phyloP scores from a whole-genome alignment of 129 eudicot genomes.

The Ambrosia trifida region DNA sequence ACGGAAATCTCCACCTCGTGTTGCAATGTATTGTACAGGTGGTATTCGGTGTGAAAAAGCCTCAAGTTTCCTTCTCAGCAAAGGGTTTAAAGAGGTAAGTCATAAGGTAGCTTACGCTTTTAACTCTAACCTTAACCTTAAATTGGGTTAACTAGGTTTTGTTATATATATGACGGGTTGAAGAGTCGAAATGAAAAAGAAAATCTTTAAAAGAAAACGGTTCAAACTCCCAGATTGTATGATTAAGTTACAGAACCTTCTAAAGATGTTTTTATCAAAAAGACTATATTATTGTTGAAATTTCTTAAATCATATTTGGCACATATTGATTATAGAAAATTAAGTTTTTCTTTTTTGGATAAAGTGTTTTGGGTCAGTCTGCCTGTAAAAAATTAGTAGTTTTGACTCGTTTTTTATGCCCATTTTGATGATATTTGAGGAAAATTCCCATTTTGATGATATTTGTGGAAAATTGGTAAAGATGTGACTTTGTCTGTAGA shows the following conservation, averaged over 20 bases:
- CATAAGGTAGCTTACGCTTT: slow-evolving; percentile 7
- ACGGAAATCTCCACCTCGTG: slow-evolving; percentile 61
- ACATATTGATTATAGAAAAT: too few relatives aligned
- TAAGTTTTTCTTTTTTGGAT: too few relatives aligned
- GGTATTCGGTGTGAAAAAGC: slow-evolving; percentile 95
- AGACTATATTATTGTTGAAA: too few relatives aligned
- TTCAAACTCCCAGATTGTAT: neutral
- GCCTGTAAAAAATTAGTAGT: too few relatives aligned
- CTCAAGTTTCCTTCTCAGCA: slow-evolving; percentile 70
- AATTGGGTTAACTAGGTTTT: neutral
- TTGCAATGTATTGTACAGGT: slow-evolving; percentile 96
- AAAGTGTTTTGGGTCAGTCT: too few relatives aligned
- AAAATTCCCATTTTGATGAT: too few relatives aligned
- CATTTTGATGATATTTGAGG: too few relatives aligned
- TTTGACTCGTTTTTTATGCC: too few relatives aligned
- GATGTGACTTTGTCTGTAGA: neutral
- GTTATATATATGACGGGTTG: neutral
- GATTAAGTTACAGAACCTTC: neutral
- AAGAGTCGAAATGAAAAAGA: neutral
- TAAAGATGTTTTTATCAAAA: too few relatives aligned
- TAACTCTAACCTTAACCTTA: neutral
- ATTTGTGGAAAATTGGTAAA: too few relatives aligned
- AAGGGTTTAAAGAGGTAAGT: slow-evolving; percentile 82
- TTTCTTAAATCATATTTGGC: too few relatives aligned
- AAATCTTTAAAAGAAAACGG: neutral